Conservation (phyloP, 2,329 filamentous ascomycete genomes). For the Penicillium vulpinum region DNA sequence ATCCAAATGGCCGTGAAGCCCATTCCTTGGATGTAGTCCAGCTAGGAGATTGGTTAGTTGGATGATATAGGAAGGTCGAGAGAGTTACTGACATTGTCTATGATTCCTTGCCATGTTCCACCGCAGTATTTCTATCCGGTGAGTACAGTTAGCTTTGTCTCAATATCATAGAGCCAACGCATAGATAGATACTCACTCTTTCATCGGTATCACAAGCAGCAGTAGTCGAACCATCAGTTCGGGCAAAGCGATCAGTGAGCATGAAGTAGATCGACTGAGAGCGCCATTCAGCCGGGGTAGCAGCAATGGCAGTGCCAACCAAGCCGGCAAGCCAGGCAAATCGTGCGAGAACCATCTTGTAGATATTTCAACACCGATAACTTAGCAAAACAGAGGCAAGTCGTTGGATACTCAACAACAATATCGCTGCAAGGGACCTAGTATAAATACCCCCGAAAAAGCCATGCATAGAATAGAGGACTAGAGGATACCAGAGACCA, state of each 20-base stretch:
- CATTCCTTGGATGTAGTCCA: conserved; percentile 53
- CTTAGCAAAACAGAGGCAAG: neutral
- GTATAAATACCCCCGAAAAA: neutral
- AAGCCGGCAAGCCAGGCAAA: conserved; percentile 22
- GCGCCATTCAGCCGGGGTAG: conserved; percentile 41
- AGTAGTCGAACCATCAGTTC: conserved; percentile 42
- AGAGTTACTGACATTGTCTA: conserved; percentile 32
- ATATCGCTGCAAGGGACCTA: neutral
- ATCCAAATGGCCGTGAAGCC: conserved; percentile 55
- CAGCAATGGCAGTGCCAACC: conserved; percentile 27
- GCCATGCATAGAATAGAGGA: neutral
- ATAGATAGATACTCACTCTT: conserved; percentile 17
- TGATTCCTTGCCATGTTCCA: conserved; percentile 50
- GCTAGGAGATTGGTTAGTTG: conserved; percentile 22
- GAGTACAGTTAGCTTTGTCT: neutral
- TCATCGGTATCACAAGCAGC: conserved; percentile 31
- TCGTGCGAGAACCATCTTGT: conserved; percentile 21
- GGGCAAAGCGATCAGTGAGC: conserved; percentile 48
- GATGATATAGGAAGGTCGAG: no score
- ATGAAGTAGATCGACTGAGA: conserved; percentile 49
- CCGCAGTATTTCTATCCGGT: conserved; percentile 38
- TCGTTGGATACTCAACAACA: neutral
- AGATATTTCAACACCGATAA: neutral
- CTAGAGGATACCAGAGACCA: no score
- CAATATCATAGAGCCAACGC: neutral